phyloP scores from a whole-genome alignment of 2,329 filamentous ascomycete genomes.

The Neofusicoccum parvum region DNA sequence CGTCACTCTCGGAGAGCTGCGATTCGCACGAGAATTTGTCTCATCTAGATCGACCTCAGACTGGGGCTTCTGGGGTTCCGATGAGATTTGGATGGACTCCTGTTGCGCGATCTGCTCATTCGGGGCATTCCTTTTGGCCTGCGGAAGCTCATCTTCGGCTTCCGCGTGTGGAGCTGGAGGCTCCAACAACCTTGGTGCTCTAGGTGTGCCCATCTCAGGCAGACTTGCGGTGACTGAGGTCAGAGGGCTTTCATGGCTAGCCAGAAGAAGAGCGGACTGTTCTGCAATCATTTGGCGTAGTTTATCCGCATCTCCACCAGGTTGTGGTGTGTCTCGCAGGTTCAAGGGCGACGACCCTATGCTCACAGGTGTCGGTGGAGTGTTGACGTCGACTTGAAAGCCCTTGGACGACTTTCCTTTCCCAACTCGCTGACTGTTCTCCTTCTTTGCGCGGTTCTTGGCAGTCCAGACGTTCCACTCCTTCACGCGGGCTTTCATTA shows the following conservation, averaged over 20 bases:
- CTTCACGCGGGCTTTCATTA: constrained; percentile 43
- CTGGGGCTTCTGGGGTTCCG: background rate
- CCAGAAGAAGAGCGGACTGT: background rate
- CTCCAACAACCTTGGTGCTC: background rate
- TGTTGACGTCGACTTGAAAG: background rate
- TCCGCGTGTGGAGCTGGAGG: background rate
- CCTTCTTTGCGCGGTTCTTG: background rate
- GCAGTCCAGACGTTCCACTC: constrained; percentile 36
- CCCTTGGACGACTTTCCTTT: background rate
- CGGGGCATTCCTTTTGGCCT: background rate
- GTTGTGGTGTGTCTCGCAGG: background rate
- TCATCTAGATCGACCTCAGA: background rate
- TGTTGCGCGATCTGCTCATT: background rate
- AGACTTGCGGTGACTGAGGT: constrained; percentile 7
- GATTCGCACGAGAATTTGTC: background rate
- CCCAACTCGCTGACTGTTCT: background rate
- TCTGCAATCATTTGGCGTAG: background rate
- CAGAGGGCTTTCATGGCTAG: background rate
- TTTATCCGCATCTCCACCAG: background rate
- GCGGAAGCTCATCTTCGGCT: background rate
- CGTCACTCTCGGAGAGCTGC: background rate
- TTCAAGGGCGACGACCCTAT: background rate
- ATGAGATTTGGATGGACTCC: background rate
- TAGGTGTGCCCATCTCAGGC: background rate
- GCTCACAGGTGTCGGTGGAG: background rate